Base-by-base conservation (phyloP, 1,139 yeast genomes). In the Blastobotrys apis region DNA sequence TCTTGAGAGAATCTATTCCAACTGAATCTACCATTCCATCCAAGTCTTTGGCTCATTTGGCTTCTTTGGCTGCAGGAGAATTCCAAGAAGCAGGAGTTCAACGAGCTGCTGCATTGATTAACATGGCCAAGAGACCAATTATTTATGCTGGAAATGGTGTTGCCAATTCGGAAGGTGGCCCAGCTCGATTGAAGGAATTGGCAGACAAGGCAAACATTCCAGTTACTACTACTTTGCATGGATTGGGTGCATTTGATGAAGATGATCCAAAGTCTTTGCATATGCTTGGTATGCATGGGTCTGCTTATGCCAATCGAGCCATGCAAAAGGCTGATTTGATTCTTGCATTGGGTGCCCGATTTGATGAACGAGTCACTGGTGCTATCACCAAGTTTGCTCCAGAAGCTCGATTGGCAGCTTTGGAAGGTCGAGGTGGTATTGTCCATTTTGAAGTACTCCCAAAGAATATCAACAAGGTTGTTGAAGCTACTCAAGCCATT, bases 211-310 rank as follows among this genome's bases (percentile, higher is more conserved):
- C 95, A 27, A 74, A 77, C 59, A 90, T 92, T 52, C 98, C 98
- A 34, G 98, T 92, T 47, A 92, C 97, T 39, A 92, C 97, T 17
- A 84, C 97, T 45, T 67, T 92, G 50, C 97, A 90, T 68, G 97
- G 86, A 45, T 76, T 92, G 54, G 98, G 98, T 54, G 85, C 94
- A 6, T 92, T 83, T 61, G 96, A 92, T 67, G 97, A 92, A 71
- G 78, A 77, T 52, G 95, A 90, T 68, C 81, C 83, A 54, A 88
- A 88, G 68, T 81, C 97, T 25, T 71, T 92, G 54, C 96, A 90
- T 67, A 86, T 92, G 94, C 77, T 92, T 56, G 98, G 98, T 60
- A 92, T 92, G 98, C 98, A 92, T 68, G 98, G 98, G 54, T 77
- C 81, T 51, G 97, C 92, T 39, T 90, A 90, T 58, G 98, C 98